phyloP scores from a whole-genome alignment of 1,284 basidiomycete species.

The Coniophora puteana region DNA sequence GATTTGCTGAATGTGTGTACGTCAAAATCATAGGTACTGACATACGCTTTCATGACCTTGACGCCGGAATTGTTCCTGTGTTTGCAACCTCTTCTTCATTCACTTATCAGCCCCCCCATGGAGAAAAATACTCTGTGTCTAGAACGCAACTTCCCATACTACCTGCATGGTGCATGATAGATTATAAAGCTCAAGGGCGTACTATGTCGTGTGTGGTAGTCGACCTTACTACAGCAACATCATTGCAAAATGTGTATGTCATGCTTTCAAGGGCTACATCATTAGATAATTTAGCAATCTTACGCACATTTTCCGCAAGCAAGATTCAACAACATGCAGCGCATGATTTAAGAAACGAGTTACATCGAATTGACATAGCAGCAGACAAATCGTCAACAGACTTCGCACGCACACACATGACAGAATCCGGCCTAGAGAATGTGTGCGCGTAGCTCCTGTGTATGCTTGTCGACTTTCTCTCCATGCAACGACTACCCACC shows the following conservation, averaged over 20 bases:
- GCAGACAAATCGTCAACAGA: too few relatives aligned
- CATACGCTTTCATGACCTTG: not conserved
- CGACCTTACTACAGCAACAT: not conserved
- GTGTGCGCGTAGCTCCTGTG: too few relatives aligned
- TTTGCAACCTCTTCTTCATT: constrained; percentile 1
- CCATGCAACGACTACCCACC: too few relatives aligned
- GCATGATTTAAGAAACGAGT: not conserved
- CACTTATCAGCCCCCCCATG: constrained; percentile 8
- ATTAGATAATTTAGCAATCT: not conserved
- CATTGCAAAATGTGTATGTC: not conserved
- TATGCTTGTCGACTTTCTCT: too few relatives aligned
- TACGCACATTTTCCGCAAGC: not conserved
- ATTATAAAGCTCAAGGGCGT: not conserved
- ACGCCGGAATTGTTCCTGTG: not conserved
- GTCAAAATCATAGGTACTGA: not conserved
- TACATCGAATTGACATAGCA: too few relatives aligned
- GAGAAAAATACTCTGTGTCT: not conserved
- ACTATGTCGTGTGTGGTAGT: not conserved
- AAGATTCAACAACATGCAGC: not conserved
- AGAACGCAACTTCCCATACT: not conserved
- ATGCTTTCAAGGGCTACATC: constrained; percentile 1
- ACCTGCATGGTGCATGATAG: not conserved
- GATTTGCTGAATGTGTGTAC: not conserved
- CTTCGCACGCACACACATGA: too few relatives aligned
- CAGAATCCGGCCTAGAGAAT: too few relatives aligned